These are phyloP conservation scores for Pythium sp. DNA, from an alignment of 352 stramenopile genomes.

Conservation along the genomic window DNA sequence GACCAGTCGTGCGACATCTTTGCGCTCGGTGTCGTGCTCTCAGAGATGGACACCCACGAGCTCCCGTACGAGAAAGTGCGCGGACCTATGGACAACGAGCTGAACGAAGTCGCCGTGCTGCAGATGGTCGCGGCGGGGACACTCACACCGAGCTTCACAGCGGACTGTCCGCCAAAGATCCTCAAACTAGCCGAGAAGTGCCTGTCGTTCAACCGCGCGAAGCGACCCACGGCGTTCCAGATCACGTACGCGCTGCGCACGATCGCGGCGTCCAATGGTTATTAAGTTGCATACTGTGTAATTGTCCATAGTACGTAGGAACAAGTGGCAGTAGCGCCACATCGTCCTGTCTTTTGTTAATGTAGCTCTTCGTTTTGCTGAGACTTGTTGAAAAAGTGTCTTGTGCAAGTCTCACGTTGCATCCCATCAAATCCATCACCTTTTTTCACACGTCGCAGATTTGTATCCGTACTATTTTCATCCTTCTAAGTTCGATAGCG, in stretches of 20 bases:
- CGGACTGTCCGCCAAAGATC: constrained; percentile 24
- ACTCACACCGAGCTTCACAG: constrained; percentile 30
- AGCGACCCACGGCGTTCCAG: constrained; percentile 34
- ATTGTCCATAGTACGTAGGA: neutral
- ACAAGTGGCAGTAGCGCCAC: neutral
- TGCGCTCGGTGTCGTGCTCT: constrained; percentile 34
- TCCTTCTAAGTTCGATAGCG: neutral
- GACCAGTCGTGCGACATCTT: constrained; percentile 36
- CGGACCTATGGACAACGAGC: constrained; percentile 22
- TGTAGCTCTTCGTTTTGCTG: neutral
- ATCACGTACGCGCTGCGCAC: constrained; percentile 30
- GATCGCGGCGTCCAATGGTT: constrained; percentile 25
- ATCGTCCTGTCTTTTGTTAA: constrained; percentile 1
- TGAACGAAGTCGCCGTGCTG: constrained; percentile 37
- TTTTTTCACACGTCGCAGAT: constrained; percentile 14
- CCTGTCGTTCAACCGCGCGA: constrained; percentile 24
- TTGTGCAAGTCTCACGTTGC: neutral
- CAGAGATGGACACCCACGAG: constrained; percentile 42
- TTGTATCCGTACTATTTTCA: neutral
- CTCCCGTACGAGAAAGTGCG: constrained; percentile 35
- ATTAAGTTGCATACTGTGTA: constrained; percentile 4
- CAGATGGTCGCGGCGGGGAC: constrained; percentile 36
- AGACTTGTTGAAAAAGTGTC: neutral
- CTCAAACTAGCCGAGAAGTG: constrained; percentile 31
- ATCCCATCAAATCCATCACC: neutral